Base-by-base conservation (phyloP, 805 yeast genomes). In the Lipomyces starkeyi region DNA sequence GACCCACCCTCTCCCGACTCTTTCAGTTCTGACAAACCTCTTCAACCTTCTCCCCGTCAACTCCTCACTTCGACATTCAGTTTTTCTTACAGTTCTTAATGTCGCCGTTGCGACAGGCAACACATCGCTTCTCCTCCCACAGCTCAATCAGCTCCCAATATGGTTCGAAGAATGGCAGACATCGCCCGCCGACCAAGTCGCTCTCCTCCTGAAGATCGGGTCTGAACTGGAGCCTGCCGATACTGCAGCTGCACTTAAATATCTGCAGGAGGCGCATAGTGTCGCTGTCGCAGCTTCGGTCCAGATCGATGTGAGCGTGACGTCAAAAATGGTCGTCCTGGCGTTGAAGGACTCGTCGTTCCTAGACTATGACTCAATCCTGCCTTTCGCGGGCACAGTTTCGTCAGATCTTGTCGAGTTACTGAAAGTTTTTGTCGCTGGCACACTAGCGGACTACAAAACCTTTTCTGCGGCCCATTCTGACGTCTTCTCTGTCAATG, bases 151-250 rank as follows among this genome's bases (percentile, higher is more conserved):
- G 65, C 74, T 81, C 58, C 76, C 78, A 47, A 69, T 73, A 65
- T 81, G 83, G 83, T 73, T 81, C 60, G 66, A 65, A 17, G 76
- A 75, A 59, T 82, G 84, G 84, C 66, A 69, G 34, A 63, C 74
- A 34, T 65, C 72, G 40, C 72, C 65, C 14, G 77, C 69, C 20
- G 71, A 64, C 58, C 75, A 75, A 64, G 69, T 72, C 32, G 72
- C 65, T 55, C 66, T 79, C 8, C 76, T 75, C 61, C 47, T 65
- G 52, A 73, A 74, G 66, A 69, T 80, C 52, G 73, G 74, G 49
- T 54, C 61, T n/a, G 70, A 69, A n/a, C 67, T 76, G 25, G 65
- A 58, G 56, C 7, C 52, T 11, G 67, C 37, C 35, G 62, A 64
- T 25, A 25, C 40, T 4, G 49, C 63, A 9, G 27, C 63, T 3